A percentile compares a stretch with the other conserved stretches of the same genome.
Evolutionary conservation across 2,329 filamentous ascomycete species (phyloP).

Genomic region (Hypoxylon sp.): DNA sequence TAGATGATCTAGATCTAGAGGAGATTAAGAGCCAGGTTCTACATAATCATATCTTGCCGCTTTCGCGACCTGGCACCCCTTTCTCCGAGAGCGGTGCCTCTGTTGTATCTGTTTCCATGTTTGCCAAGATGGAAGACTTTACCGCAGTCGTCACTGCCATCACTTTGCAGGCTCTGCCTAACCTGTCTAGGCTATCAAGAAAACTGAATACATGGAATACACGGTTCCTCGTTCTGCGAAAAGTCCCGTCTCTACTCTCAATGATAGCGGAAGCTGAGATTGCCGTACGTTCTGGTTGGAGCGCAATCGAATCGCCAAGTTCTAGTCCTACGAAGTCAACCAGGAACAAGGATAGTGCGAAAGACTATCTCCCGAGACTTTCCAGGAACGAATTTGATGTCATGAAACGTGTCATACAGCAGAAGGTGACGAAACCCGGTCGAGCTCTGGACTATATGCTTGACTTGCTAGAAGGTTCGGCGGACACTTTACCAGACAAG

Average conservation of each 20-base stretch:
- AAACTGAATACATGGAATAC: slow-evolving; percentile 85
- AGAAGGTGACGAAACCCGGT: slow-evolving; percentile 79
- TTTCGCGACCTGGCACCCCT: slow-evolving; percentile 67
- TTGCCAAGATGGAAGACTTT: slow-evolving; percentile 86
- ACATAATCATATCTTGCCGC: slow-evolving; percentile 80
- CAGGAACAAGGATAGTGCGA: slow-evolving; percentile 11
- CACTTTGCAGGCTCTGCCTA: slow-evolving; percentile 88
- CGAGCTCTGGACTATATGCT: slow-evolving; percentile 86
- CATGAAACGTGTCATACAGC: slow-evolving; percentile 75
- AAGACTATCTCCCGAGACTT: slow-evolving; percentile 51
- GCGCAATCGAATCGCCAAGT: slow-evolving; percentile 64
- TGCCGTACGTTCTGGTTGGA: slow-evolving; percentile 77
- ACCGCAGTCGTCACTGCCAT: slow-evolving; percentile 92
- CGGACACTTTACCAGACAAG: slow-evolving; percentile 85
- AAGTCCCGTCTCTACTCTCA: slow-evolving; percentile 77
- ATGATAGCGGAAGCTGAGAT: slow-evolving; percentile 77
- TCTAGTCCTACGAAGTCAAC: slow-evolving; percentile 33
- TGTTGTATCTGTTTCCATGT: slow-evolving; percentile 63
- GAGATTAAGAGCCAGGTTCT: slow-evolving; percentile 92
- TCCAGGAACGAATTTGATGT: slow-evolving; percentile 66
- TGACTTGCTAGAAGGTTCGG: slow-evolving; percentile 85
- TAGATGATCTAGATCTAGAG: slow-evolving; percentile 82
- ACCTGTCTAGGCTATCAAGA: slow-evolving; percentile 79
- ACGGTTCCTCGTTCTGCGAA: slow-evolving; percentile 80
- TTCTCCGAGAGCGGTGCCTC: slow-evolving; percentile 62